Evolutionary conservation across 257 asterid species (phyloP), one percentile per base, ranked within the genome.

Genomic region (Solanum lycopersicoides): DNA sequence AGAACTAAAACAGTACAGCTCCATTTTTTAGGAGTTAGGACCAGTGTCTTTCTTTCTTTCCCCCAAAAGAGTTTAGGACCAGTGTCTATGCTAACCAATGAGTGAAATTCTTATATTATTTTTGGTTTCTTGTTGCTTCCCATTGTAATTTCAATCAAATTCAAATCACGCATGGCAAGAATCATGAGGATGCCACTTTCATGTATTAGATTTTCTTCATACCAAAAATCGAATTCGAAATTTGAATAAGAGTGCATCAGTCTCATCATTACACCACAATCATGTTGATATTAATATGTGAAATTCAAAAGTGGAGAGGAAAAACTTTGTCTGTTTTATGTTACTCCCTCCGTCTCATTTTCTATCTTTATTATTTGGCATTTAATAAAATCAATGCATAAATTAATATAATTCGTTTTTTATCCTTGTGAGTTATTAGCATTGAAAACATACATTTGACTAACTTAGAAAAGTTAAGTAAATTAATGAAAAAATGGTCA

Each of bases 61-160:
- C 63, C 63, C 63, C 23, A 16, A 6, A 21, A 21, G 56, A 21
- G 56, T 23, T 45, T 44, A 14, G 63, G 41, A 44, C 41, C 25
- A 79, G 25, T 45, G 15, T 8, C 9, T 44, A 9, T 50, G 60
- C 60, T 53, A 18, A 18, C 63, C 1, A 53, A 53, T 53, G 63
- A 2, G 63, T 53, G 23, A 6, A 53, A 53, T 53, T 53, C 63
- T 53, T 42, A 9, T 39, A 0, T 7, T 39, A 6, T 1, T 39
- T 39, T 7, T 0, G 0, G 0, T 39, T 39, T 39, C 7, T 39
- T 3, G 0, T 7, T 2, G 0, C 2, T 2, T 0, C 3, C 0
- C 10, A 9, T 9, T 41, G 1, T 3, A 56, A 10, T 0, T 2
- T 1, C 11, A 56, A 18, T 18, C 18, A 56, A 56, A 56, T 56